A percentile compares a stretch with the other conserved stretches of the same genome.
phyloP scores from a whole-genome alignment of 2,329 filamentous ascomycete genomes.

The Scytalidium sp. region DNA sequence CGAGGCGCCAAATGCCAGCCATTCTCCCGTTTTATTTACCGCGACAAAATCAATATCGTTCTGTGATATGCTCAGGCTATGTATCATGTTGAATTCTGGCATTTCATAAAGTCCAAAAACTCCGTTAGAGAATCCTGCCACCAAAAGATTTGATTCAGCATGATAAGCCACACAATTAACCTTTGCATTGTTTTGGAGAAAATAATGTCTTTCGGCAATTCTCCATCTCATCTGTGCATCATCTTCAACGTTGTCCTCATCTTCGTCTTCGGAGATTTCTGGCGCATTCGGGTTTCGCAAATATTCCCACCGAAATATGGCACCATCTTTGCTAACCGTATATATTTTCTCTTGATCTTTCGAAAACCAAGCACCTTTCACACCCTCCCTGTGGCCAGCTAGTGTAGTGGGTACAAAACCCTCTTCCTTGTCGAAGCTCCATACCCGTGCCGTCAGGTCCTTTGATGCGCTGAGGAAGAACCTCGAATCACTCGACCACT shows the following conservation, averaged over 20 bases:
- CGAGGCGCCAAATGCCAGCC: conserved; percentile 94
- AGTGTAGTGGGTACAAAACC: conserved; percentile 87
- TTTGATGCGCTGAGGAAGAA: conserved; percentile 93
- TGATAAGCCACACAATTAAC: conserved; percentile 92
- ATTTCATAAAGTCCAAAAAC: conserved; percentile 93
- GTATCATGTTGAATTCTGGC: conserved; percentile 93
- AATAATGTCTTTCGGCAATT: conserved; percentile 88
- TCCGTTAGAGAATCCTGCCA: conserved; percentile 93
- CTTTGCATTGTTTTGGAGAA: conserved; percentile 85
- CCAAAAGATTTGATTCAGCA: conserved; percentile 81
- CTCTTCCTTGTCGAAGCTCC: conserved; percentile 85
- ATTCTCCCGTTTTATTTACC: conserved; percentile 92
- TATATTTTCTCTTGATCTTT: conserved; percentile 93
- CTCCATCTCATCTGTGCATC: conserved; percentile 79
- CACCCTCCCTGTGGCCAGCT: conserved; percentile 84
- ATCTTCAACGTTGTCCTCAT: conserved; percentile 57
- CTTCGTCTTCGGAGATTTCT: conserved; percentile 48
- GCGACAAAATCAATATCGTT: conserved; percentile 94
- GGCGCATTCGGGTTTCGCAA: conserved; percentile 55
- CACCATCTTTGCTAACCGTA: conserved; percentile 96
- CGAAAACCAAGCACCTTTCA: conserved; percentile 96
- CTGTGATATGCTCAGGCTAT: conserved; percentile 90
- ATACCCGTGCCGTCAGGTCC: conserved; percentile 90
- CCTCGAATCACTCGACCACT: conserved; percentile 94
- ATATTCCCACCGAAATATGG: conserved; percentile 92